phyloP scores from a whole-genome alignment of 306 rosid genomes.

The Casuarina cunninghamiana region DNA sequence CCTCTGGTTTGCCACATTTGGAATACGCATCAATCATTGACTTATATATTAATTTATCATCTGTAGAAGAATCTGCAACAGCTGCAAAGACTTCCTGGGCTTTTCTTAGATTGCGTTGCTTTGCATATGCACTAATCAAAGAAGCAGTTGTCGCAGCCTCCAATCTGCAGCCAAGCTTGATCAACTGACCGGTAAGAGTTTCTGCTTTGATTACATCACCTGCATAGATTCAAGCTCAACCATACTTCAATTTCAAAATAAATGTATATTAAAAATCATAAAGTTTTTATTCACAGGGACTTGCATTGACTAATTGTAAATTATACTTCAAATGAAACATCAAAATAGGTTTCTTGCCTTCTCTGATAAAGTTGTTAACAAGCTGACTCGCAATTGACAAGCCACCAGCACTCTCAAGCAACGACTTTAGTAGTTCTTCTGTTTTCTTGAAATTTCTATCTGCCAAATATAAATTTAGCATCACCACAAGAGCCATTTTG shows the following conservation, averaged over 20 bases:
- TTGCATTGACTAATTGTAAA: neutral
- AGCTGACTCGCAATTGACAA: slow-evolving; percentile 45
- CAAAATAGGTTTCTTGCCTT: slow-evolving; percentile 46
- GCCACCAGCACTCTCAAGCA: slow-evolving; percentile 53
- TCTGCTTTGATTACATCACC: slow-evolving; percentile 81
- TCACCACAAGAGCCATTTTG: slow-evolving; percentile 60
- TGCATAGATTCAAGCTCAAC: slow-evolving; percentile 30
- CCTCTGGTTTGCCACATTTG: slow-evolving; percentile 73
- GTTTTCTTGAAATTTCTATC: slow-evolving; percentile 47
- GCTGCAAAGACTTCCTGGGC: slow-evolving; percentile 70
- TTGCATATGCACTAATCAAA: slow-evolving; percentile 65
- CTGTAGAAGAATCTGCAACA: slow-evolving; percentile 47
- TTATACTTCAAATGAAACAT: slow-evolving; percentile 2
- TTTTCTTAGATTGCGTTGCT: slow-evolving; percentile 59
- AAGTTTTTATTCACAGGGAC: slow-evolving; percentile 10
- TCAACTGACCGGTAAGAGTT: slow-evolving; percentile 44
- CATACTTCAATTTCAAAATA: slow-evolving; percentile 5
- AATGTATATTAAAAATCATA: slow-evolving; percentile 24
- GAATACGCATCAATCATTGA: slow-evolving; percentile 81
- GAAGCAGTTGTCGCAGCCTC: slow-evolving; percentile 61
- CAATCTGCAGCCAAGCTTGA: slow-evolving; percentile 47
- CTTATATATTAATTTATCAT: slow-evolving; percentile 45
- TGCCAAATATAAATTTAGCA: slow-evolving; percentile 58
- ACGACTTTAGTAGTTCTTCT: slow-evolving; percentile 44
- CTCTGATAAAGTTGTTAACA: slow-evolving; percentile 51